phyloP scores from a whole-genome alignment of 2,329 filamentous ascomycete species.

The Botrytis paeoniae region DNA sequence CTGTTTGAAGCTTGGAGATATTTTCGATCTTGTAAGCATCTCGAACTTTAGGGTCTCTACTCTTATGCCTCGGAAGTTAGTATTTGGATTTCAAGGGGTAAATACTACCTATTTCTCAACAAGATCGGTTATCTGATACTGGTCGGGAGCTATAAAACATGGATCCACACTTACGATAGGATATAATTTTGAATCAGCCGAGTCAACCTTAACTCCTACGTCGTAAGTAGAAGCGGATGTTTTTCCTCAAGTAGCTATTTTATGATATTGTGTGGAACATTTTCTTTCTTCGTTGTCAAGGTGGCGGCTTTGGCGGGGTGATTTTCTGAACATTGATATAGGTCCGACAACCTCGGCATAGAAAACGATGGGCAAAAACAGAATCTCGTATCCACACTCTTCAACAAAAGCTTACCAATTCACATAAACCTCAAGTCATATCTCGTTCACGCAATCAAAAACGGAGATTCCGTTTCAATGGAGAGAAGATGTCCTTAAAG shows the following conservation, averaged over 20 bases:
- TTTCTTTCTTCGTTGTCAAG: not conserved
- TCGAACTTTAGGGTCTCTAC: not conserved
- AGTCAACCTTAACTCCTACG: not conserved
- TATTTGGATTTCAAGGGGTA: not conserved
- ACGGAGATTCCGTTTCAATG: conserved; percentile 7
- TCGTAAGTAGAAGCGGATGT: not conserved
- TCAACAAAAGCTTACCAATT: conserved; percentile 15
- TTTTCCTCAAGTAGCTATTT: conserved; percentile 4
- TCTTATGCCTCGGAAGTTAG: not conserved
- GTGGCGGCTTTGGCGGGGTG: conserved; percentile 14
- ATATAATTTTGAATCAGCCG: not conserved
- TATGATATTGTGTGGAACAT: conserved; percentile 1
- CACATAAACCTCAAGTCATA: not conserved
- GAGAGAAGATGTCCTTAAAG: conserved; percentile 9
- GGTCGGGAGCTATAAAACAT: not conserved
- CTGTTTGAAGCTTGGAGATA: not conserved
- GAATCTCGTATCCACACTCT: conserved; percentile 4
- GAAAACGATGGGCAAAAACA: not conserved
- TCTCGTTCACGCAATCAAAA: not conserved
- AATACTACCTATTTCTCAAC: not conserved
- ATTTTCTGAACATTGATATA: not conserved
- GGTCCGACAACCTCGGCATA: conserved; percentile 10
- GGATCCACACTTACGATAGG: not conserved
- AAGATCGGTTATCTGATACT: not conserved
- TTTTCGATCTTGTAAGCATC: not conserved